Percentiles rank a stretch among this genome's conserved stretches.
Conservation (phyloP, 192 early-diverging fungal species). For the Coemansia nantahalensis region DNA sequence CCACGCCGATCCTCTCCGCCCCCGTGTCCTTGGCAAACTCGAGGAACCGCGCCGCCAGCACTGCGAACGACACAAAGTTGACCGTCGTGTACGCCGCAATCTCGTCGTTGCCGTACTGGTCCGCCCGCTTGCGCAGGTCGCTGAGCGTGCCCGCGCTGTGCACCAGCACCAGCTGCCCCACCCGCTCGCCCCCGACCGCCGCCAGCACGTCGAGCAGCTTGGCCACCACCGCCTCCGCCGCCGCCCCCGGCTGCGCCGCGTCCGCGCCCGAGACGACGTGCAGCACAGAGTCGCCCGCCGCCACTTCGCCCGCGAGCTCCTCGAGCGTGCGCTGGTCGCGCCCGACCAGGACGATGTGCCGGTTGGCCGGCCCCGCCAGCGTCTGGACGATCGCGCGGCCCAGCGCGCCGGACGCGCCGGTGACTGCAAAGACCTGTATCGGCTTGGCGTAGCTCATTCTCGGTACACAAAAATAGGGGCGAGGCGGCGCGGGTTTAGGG, state of each 20-base stretch:
- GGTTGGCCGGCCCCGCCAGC: constrained; percentile 33
- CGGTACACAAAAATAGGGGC: no score
- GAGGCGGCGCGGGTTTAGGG: no score
- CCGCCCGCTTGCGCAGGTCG: constrained; percentile 60
- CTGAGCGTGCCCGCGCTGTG: constrained; percentile 78
- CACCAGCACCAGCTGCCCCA: constrained; percentile 57
- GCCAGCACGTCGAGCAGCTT: constrained; percentile 1
- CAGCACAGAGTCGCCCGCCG: constrained; percentile 12
- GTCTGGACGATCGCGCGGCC: constrained; percentile 55
- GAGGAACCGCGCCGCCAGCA: constrained; percentile 49
- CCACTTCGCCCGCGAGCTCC: constrained; percentile 14
- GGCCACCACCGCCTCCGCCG: constrained; percentile 6
- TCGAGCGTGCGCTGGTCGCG: constrained; percentile 44
- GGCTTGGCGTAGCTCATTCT: background rate
- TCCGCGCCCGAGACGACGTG: constrained; percentile 20
- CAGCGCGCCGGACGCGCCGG: constrained; percentile 68
- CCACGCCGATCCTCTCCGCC: constrained; percentile 46
- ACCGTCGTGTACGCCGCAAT: constrained; percentile 52
- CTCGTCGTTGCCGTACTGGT: constrained; percentile 52
- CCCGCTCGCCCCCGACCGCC: constrained; percentile 1
- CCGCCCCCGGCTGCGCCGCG: constrained; percentile 1
- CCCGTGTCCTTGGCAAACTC: background rate
- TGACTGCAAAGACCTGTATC: constrained; percentile 47
- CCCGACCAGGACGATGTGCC: constrained; percentile 60
- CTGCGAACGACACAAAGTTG: constrained; percentile 60